Base-by-base conservation (phyloP, 2,329 filamentous ascomycete genomes). In the Monascus ruber region DNA sequence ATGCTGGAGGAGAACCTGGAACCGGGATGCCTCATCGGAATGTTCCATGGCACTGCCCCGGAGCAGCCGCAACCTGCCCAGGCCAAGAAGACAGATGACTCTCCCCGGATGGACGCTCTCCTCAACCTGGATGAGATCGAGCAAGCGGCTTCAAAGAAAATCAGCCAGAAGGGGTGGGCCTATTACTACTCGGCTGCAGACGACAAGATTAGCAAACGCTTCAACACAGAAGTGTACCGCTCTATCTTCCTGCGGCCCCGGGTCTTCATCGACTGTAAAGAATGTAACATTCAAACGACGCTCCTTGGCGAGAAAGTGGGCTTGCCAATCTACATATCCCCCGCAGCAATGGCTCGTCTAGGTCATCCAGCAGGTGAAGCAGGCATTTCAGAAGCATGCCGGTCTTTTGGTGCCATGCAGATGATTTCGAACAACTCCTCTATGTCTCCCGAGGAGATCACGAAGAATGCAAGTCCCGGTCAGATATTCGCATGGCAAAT, bases 401-500 rank as follows among this genome's bases (percentile, higher is more conserved):
- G 77, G 9, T 72, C 72, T 40, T 89, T 84, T 57, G 83, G 83
- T 35, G 83, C 82, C 10, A 72, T 91, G 66, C 89, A 95, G 57
- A 72, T 93, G 46, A 81, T 96, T 42, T 85, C 83, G 42, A 91
- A 95, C 66, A 96, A 95, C 62, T 86, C 89, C 0, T 87, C 81
- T 38, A 86, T 91, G 80, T 91, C 84, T 1, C 87, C 87, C 1
- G 88, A 95, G 65, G 83, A 95, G 61, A 86, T 95, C 46, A 78
- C 89, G 9, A 76, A 79, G 34, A 81, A 79, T 45, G 81, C 85
- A 0, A 54, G 63, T 2, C 73, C 77, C 0, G 81, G 74, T 2
- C 87, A 94, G 58, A 68, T 88, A 1, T 94, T 96, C 58, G 89
- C 89, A 9, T 96, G 87, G 85, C 89, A 98, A 66, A 66, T 98